A percentile compares a stretch with the other conserved stretches of the same genome.
These are phyloP conservation scores for Talaromyces sp. DNA, from an alignment of 2,329 filamentous ascomycete genomes.

Conservation along the genomic window DNA sequence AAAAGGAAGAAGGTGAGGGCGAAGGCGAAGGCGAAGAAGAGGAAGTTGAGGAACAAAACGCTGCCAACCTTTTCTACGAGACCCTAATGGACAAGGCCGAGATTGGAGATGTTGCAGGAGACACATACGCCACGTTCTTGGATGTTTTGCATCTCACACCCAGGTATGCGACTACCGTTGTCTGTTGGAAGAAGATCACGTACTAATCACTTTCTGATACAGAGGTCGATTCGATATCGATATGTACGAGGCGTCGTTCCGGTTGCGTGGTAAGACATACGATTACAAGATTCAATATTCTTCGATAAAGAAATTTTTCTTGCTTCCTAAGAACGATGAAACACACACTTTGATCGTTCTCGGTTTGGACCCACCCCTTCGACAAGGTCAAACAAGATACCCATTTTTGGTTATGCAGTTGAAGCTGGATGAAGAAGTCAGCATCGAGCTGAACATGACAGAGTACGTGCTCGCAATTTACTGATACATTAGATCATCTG, in stretches of 20 bases:
- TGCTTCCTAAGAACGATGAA: conserved; percentile 97
- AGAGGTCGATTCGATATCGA: conserved; percentile 99
- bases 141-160: conserved; percentile 96
- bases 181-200: background rate
- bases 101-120: conserved; percentile 97
- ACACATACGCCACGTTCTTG: conserved; percentile 95
- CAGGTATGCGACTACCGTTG: conserved; percentile 53
- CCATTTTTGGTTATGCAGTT: conserved; percentile 99
- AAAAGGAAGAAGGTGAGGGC: conserved; percentile 69
- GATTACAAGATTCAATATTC: conserved; percentile 99
- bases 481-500: background rate
- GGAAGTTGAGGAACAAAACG: conserved; percentile 76
- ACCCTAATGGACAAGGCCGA: conserved; percentile 97
- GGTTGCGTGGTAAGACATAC: conserved; percentile 96
- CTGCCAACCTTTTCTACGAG: conserved; percentile 96
- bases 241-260: conserved; percentile 98
- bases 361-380: conserved; percentile 87
- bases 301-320: conserved; percentile 97
- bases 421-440: conserved; percentile 95
- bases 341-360: conserved; percentile 92
- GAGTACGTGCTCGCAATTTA: conserved; percentile 48
- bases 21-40: conserved; percentile 40
- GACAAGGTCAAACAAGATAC: conserved; percentile 95
- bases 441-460: conserved; percentile 92
- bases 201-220: conserved; percentile 19